phyloP scores from a whole-genome alignment of 2,329 filamentous ascomycete genomes.

The Penicillium sp. region DNA sequence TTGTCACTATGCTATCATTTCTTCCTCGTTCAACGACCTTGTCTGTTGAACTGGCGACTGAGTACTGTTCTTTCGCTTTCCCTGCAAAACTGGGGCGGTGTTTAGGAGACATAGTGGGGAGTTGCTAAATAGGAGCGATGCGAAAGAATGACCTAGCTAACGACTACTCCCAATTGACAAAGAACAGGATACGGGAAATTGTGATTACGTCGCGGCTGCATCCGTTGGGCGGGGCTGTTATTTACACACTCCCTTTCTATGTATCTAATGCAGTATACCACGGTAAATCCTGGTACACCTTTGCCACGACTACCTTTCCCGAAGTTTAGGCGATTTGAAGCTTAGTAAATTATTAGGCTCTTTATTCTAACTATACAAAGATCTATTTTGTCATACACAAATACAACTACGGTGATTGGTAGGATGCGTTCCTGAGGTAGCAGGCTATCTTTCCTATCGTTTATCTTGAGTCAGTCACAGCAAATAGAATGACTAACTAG shows the following conservation, averaged over 20 bases:
- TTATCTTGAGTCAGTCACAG: no score
- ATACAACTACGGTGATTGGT: not conserved
- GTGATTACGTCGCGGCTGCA: not conserved
- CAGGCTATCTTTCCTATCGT: not conserved
- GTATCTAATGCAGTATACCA: not conserved
- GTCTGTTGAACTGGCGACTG: not conserved
- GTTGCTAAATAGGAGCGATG: not conserved
- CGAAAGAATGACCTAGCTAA: not conserved
- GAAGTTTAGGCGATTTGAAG: not conserved
- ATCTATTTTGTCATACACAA: not conserved
- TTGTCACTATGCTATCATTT: not conserved
- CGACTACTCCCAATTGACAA: not conserved
- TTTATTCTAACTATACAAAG: not conserved
- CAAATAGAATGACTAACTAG: not conserved
- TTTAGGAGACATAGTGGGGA: not conserved
- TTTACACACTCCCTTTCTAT: no score
- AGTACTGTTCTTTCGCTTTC: not conserved
- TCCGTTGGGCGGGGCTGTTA: not conserved
- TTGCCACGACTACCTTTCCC: not conserved
- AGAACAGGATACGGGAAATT: not conserved
- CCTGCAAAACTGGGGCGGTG: not conserved
- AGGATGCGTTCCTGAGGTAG: not conserved
- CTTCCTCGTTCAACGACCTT: not conserved
- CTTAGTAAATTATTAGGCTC: not conserved
- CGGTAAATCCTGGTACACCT: not conserved